Evolutionary conservation across 2,329 filamentous ascomycete genomes (phyloP).

Genomic region (Alternaria brassicae): DNA sequence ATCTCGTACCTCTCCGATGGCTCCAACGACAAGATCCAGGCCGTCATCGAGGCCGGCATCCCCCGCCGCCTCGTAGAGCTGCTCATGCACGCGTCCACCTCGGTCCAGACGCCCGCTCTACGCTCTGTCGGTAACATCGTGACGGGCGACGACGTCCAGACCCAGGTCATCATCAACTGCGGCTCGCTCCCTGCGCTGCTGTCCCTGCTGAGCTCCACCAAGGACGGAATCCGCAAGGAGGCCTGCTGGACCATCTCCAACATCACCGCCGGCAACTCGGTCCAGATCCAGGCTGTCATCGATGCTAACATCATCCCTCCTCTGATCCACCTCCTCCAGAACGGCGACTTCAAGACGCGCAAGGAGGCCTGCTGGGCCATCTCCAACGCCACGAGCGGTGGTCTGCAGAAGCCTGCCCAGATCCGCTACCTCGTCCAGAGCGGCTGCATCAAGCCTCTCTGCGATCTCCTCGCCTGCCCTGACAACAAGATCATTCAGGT

Average conservation of each 20-base stretch:
- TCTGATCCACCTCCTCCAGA: constrained; percentile 92
- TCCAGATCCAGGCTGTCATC: constrained; percentile 95
- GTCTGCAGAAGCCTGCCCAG: constrained; percentile 97
- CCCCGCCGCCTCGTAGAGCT: constrained; percentile 95
- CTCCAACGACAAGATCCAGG: constrained; percentile 98
- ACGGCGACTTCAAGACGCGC: constrained; percentile 97
- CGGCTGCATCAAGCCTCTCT: constrained; percentile 96
- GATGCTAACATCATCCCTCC: constrained; percentile 97
- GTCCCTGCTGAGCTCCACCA: constrained; percentile 91
- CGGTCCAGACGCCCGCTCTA: constrained; percentile 95
- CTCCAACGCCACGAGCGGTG: constrained; percentile 96
- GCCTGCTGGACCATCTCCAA: constrained; percentile 99
- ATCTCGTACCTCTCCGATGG: constrained; percentile 98
- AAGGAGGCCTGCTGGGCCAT: constrained; percentile 99
- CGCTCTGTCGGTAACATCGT: constrained; percentile 99
- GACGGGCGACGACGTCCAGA: constrained; percentile 97
- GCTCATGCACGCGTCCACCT: constrained; percentile 97
- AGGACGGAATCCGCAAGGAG: constrained; percentile 99
- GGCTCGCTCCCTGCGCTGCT: constrained; percentile 91
- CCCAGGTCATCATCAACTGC: constrained; percentile 99
- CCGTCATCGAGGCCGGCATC: constrained; percentile 97
- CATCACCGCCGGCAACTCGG: constrained; percentile 96
- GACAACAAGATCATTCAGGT: constrained; percentile 99
- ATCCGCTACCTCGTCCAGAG: constrained; percentile 93
- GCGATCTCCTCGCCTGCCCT: constrained; percentile 91